Percentiles rank a stretch among this genome's conserved stretches.
phyloP scores from a whole-genome alignment of 164 flowering plant species.

The Vitis labrusca region DNA sequence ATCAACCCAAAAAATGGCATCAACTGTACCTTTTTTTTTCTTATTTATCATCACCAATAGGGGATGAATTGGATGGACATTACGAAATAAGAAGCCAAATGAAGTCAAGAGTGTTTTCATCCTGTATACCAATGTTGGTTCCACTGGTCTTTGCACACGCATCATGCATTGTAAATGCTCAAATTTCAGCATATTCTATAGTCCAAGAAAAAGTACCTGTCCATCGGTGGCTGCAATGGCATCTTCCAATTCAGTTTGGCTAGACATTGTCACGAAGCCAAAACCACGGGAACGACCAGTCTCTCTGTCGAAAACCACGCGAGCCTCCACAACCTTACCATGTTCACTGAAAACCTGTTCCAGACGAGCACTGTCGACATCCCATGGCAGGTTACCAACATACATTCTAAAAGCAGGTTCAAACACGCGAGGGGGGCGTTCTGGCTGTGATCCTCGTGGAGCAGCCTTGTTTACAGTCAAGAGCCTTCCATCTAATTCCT shows the following conservation, averaged over 20 bases:
- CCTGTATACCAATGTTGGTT: too few species aligned
- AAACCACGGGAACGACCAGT: constrained; percentile 87
- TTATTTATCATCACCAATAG: too few species aligned
- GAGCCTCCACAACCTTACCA: constrained; percentile 72
- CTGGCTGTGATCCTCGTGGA: constrained; percentile 71
- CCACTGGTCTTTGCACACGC: too few species aligned
- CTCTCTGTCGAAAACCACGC: constrained; percentile 71
- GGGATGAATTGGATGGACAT: too few species aligned
- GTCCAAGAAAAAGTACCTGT: constrained; percentile 42
- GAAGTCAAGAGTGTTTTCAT: too few species aligned
- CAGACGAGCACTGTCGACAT: constrained; percentile 60
- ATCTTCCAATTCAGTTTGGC: constrained; percentile 67
- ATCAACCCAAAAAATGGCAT: too few species aligned
- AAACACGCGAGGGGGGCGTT: constrained; percentile 50
- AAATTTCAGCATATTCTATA: too few species aligned
- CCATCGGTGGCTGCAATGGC: constrained; percentile 93
- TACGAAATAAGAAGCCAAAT: too few species aligned
- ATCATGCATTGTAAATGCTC: too few species aligned
- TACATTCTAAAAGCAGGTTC: constrained; percentile 55
- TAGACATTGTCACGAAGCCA: constrained; percentile 79
- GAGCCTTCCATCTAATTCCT: constrained; percentile 77
- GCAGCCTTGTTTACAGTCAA: constrained; percentile 90
- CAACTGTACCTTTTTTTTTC: too few species aligned
- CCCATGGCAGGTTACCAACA: constrained; percentile 89
- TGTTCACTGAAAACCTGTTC: constrained; percentile 79